Evolutionary conservation across 805 yeast genomes (phyloP).

Genomic region (Cyberlindnera sargentensis): DNA sequence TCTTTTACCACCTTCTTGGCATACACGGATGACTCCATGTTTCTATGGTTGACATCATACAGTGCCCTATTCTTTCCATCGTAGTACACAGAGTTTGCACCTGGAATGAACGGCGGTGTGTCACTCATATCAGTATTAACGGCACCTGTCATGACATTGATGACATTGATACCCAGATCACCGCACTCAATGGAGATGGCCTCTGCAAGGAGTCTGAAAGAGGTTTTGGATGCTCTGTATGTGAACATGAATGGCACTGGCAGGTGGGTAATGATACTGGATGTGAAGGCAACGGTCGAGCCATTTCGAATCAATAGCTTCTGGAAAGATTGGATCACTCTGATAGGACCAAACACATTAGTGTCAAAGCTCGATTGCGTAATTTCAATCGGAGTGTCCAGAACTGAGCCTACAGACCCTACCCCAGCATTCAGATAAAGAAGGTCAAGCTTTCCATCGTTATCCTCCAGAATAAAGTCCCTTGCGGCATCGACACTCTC

Average conservation of each 20-base stretch:
- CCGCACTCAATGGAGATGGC: constrained; percentile 29
- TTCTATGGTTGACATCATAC: constrained; percentile 4
- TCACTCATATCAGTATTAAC: constrained; percentile 29
- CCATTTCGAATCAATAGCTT: constrained; percentile 26
- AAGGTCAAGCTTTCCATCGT: constrained; percentile 30
- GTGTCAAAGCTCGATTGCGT: constrained; percentile 23
- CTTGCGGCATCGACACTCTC: constrained; percentile 25
- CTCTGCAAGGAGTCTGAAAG: constrained; percentile 31
- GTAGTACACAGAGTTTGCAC: constrained; percentile 12
- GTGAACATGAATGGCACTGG: constrained; percentile 30
- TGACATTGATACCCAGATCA: constrained; percentile 33
- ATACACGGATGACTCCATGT: constrained; percentile 28
- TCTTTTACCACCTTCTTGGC: constrained; percentile 34
- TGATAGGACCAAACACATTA: constrained; percentile 34
- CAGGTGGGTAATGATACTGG: constrained; percentile 27
- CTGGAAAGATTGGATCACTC: constrained; percentile 28
- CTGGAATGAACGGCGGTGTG: constrained; percentile 3
- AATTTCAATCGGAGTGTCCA: constrained; percentile 26
- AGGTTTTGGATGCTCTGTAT: constrained; percentile 34
- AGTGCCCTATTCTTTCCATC: not conserved
- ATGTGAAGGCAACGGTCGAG: constrained; percentile 33
- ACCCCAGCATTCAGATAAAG: constrained; percentile 38
- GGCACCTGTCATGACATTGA: constrained; percentile 34
- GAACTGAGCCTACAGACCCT: constrained; percentile 20
- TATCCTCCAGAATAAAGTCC: constrained; percentile 19